Conservation (phyloP, 495 filamentous ascomycete genomes). For the Cercophora samala region DNA sequence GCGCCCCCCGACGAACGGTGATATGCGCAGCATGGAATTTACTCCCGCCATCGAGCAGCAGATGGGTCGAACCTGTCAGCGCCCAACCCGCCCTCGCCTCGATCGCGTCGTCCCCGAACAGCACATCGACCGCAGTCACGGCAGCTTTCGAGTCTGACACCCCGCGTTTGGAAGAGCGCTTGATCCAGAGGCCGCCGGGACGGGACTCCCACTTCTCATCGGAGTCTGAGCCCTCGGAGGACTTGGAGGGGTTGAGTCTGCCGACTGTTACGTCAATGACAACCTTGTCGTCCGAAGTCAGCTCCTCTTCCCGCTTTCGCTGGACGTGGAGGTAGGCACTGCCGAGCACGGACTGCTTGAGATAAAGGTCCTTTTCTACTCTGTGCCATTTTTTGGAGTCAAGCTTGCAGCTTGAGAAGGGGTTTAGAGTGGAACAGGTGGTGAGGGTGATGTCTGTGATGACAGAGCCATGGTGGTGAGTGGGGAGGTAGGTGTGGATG, state of each 20-base stretch:
- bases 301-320: slow-evolving; percentile 84
- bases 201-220: slow-evolving; percentile 78
- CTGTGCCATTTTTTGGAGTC: slow-evolving; percentile 75
- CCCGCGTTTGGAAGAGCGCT: slow-evolving; percentile 69
- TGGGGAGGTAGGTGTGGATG: slow-evolving; percentile 77
- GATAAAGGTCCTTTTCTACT: slow-evolving; percentile 88
- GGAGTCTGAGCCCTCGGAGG: slow-evolving; percentile 38
- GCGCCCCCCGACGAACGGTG: slow-evolving; percentile 69
- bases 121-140: slow-evolving; percentile 81
- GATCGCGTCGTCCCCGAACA: slow-evolving; percentile 91
- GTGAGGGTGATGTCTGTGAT: slow-evolving; percentile 88
- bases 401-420: slow-evolving; percentile 75
- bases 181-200: slow-evolving; percentile 80
- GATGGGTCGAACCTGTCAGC: slow-evolving; percentile 59
- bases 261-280: slow-evolving; percentile 82
- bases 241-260: slow-evolving; percentile 62
- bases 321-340: slow-evolving; percentile 82
- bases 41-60: slow-evolving; percentile 61
- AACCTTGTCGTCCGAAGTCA: slow-evolving; percentile 69
- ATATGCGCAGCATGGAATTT: slow-evolving; percentile 66
- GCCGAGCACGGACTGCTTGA: slow-evolving; percentile 66
- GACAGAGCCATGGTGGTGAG: slow-evolving; percentile 74
- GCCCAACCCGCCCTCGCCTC: slow-evolving; percentile 83
- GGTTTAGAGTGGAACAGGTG: slow-evolving; percentile 69
- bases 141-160: slow-evolving; percentile 73